Conservation (phyloP, 2,329 filamentous ascomycete genomes). For the Colletotrichum caudatum region DNA sequence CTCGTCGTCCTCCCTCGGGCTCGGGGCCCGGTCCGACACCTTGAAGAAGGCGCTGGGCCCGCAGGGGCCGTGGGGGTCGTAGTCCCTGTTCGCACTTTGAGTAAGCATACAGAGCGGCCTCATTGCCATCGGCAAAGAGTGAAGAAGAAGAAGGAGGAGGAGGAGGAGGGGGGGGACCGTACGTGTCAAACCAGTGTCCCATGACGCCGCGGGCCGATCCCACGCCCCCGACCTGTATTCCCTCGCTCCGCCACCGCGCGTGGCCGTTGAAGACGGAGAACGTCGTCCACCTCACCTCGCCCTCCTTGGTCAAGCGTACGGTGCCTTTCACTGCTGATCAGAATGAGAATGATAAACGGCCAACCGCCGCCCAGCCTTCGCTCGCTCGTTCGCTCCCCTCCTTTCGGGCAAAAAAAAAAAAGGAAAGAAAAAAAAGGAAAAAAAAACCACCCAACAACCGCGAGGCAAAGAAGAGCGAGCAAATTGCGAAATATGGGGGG, state of each 20-base stretch:
- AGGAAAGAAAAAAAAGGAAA: too few relatives aligned
- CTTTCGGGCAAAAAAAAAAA: too few relatives aligned
- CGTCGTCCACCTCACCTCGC: constrained; percentile 81
- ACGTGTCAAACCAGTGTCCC: constrained; percentile 84
- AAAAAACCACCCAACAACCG: too few relatives aligned
- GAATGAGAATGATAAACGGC: constrained; percentile 24
- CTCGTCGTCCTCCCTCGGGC: constrained; percentile 43
- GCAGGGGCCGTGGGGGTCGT: constrained; percentile 74
- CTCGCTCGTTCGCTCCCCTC: constrained; percentile 22
- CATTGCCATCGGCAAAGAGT: not conserved
- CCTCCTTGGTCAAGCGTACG: constrained; percentile 74
- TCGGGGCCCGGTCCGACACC: constrained; percentile 51
- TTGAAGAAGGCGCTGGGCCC: constrained; percentile 87
- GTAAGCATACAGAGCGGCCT: constrained; percentile 17
- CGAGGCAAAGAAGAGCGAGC: not conserved
- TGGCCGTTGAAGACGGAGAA: constrained; percentile 73
- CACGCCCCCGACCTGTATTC: constrained; percentile 78
- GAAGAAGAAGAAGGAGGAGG: too few relatives aligned
- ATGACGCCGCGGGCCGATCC: constrained; percentile 74
- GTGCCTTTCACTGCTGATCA: constrained; percentile 59
- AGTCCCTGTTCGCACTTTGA: constrained; percentile 61
- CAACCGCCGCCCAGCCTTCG: constrained; percentile 3
- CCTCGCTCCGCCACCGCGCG: constrained; percentile 81
- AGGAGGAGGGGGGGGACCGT: constrained; percentile 43
- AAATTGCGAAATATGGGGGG: constrained; percentile 24